phyloP scores from a whole-genome alignment of 2,329 filamentous ascomycete genomes.

The Calonectria hongkongensis region DNA sequence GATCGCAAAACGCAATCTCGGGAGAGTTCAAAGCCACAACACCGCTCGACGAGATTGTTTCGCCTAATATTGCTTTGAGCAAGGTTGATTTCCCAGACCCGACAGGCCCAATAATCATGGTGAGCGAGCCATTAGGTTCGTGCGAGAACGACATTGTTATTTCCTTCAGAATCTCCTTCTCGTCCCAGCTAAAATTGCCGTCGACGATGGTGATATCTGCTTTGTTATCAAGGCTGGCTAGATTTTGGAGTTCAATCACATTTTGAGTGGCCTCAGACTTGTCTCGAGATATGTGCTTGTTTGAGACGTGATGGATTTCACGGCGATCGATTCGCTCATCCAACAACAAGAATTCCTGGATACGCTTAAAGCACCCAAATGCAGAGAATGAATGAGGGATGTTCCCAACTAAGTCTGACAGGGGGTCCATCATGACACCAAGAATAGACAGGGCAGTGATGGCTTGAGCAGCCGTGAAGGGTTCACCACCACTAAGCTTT shows the following conservation, averaged over 20 bases:
- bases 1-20: constrained; percentile 56
- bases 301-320: constrained; percentile 31
- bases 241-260: constrained; percentile 33
- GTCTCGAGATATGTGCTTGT: neutral
- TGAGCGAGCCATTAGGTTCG: constrained; percentile 50
- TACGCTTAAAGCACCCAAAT: constrained; percentile 57
- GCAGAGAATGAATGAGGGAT: constrained; percentile 54
- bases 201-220: constrained; percentile 46
- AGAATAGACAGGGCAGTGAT: constrained; percentile 58
- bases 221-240: constrained; percentile 24
- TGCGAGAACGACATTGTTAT: constrained; percentile 50
- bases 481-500: constrained; percentile 49
- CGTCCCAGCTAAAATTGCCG: constrained; percentile 55
- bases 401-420: constrained; percentile 51
- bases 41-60: constrained; percentile 48
- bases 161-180: constrained; percentile 50
- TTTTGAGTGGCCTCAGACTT: constrained; percentile 23
- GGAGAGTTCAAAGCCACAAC: constrained; percentile 48
- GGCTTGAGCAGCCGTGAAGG: constrained; percentile 56
- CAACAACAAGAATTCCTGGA: constrained; percentile 55
- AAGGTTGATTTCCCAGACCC: constrained; percentile 59
- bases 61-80: constrained; percentile 57
- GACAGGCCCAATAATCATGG: constrained; percentile 58
- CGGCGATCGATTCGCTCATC: constrained; percentile 53
- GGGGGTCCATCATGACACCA: constrained; percentile 54